phyloP scores from a whole-genome alignment of 768 basidiomycete genomes.

The Mycena leptocephala region DNA sequence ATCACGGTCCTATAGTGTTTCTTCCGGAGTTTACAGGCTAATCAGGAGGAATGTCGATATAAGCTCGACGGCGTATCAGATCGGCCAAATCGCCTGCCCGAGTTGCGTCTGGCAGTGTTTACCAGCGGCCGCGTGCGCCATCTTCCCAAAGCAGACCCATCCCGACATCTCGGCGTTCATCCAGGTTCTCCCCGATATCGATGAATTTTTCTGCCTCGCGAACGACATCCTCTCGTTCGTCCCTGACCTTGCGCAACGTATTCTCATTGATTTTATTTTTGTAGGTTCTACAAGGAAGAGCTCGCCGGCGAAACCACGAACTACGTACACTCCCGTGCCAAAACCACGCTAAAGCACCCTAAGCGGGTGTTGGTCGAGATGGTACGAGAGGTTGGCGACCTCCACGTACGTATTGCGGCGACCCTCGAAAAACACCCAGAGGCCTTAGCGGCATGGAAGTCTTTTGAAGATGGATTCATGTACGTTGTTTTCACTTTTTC shows the following conservation, averaged over 20 bases:
- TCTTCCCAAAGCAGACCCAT: slow-evolving; percentile 34
- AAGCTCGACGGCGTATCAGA: too few species aligned
- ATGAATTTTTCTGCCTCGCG: slow-evolving; percentile 31
- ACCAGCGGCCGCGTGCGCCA: slow-evolving; percentile 34
- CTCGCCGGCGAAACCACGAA: slow-evolving; percentile 39
- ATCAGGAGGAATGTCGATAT: too few species aligned
- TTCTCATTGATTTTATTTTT: too few species aligned
- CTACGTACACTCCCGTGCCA: slow-evolving; percentile 36
- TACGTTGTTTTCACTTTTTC: neutral
- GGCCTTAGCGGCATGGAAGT: neutral
- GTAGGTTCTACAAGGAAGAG: slow-evolving; percentile 43
- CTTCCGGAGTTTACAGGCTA: too few species aligned
- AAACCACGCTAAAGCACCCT: slow-evolving; percentile 18
- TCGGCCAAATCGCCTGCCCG: too few species aligned
- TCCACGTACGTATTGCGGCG: neutral
- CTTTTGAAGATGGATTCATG: slow-evolving; percentile 2
- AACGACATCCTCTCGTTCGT: slow-evolving; percentile 45
- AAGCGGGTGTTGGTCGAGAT: slow-evolving; percentile 31
- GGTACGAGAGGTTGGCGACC: slow-evolving; percentile 14
- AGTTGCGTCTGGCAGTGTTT: too few species aligned
- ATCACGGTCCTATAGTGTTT: too few species aligned
- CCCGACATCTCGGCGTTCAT: slow-evolving; percentile 34
- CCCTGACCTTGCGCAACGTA: too few species aligned
- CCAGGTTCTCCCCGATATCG: slow-evolving; percentile 41
- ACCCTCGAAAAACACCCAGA: neutral